Percentiles rank a stretch among this genome's conserved stretches.
phyloP scores from a whole-genome alignment of 2,329 filamentous ascomycete species.

The Talaromyces atroroseus region DNA sequence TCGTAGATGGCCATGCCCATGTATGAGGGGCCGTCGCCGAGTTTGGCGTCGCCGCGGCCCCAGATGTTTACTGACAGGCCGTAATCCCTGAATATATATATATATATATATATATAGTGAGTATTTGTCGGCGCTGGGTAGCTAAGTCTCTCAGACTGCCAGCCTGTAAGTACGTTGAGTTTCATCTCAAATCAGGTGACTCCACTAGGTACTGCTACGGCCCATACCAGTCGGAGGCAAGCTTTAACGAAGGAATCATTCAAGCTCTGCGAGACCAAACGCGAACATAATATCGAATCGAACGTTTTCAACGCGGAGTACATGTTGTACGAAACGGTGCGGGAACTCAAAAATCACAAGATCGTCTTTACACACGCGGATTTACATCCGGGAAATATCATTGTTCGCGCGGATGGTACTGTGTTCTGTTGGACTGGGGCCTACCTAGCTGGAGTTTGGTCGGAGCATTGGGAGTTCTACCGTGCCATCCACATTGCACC shows the following conservation, averaged over 20 bases:
- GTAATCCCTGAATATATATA: neutral
- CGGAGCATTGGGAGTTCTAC: conserved; percentile 19
- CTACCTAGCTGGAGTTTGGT: conserved; percentile 16
- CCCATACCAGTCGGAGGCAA: conserved; percentile 14
- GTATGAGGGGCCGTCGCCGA: conserved; percentile 20
- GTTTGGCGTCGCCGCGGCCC: conserved; percentile 18
- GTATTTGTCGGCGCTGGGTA: no score
- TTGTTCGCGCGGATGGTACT: conserved; percentile 19
- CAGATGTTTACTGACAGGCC: conserved; percentile 19
- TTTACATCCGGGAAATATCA: conserved; percentile 22
- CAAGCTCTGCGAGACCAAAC: conserved; percentile 14
- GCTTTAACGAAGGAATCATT: conserved; percentile 16
- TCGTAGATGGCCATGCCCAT: conserved; percentile 19
- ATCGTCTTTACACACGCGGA: conserved; percentile 24
- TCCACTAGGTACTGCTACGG: conserved; percentile 14
- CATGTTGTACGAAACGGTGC: conserved; percentile 16
- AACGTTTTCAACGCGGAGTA: conserved; percentile 16
- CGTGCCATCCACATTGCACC: conserved; percentile 8
- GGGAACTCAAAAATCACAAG: conserved; percentile 16
- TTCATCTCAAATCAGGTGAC: no score
- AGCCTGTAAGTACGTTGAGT: no score
- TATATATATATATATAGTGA: no score
- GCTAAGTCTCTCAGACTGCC: no score
- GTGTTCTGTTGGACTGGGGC: conserved; percentile 19
- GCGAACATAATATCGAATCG: conserved; percentile 13